phyloP scores from a whole-genome alignment of 2,329 filamentous ascomycete species.

The Salinomyces thailandicus region DNA sequence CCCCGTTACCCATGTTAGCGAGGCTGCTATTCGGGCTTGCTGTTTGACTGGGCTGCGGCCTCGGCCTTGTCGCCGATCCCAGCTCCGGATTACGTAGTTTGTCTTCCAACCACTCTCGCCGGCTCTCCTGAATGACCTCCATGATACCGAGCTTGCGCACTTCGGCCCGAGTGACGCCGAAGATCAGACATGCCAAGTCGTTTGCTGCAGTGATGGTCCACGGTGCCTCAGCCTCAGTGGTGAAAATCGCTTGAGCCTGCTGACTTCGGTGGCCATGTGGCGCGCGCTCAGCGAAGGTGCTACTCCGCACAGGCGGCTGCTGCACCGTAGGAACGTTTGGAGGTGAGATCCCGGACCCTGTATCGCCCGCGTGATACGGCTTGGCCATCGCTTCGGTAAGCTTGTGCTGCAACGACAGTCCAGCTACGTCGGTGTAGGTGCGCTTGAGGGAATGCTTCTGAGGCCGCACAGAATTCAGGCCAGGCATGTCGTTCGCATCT shows the following conservation, averaged over 20 bases:
- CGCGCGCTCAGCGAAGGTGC: slow-evolving; percentile 28
- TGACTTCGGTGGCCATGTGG: slow-evolving; percentile 80
- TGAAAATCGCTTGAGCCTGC: slow-evolving; percentile 95
- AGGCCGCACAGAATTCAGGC: slow-evolving; percentile 21
- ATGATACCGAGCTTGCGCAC: slow-evolving; percentile 90
- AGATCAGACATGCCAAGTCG: slow-evolving; percentile 91
- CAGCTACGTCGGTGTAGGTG: slow-evolving; percentile 74
- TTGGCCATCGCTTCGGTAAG: slow-evolving; percentile 76
- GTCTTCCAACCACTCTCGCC: slow-evolving; percentile 77
- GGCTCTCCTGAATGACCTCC: slow-evolving; percentile 85
- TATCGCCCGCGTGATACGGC: slow-evolving; percentile 57
- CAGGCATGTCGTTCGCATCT: slow-evolving; percentile 7
- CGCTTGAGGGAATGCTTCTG: slow-evolving; percentile 51
- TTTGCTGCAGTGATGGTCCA: slow-evolving; percentile 97
- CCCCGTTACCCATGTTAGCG: slow-evolving; percentile 63
- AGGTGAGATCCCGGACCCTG: slow-evolving; percentile 31
- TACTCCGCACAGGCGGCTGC: slow-evolving; percentile 24
- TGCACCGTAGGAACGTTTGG: slow-evolving; percentile 13
- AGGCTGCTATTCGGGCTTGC: slow-evolving; percentile 30
- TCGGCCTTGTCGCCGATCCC: slow-evolving; percentile 12
- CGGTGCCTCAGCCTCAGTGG: slow-evolving; percentile 78
- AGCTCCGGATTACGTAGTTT: slow-evolving; percentile 60
- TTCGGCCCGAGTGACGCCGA: slow-evolving; percentile 95
- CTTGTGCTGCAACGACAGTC: slow-evolving; percentile 66
- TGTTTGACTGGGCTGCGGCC: slow-evolving; percentile 22